A percentile compares a stretch with the other conserved stretches of the same genome.
phyloP scores from a whole-genome alignment of 192 early-diverging fungal species.

The Dissophora ornata region DNA sequence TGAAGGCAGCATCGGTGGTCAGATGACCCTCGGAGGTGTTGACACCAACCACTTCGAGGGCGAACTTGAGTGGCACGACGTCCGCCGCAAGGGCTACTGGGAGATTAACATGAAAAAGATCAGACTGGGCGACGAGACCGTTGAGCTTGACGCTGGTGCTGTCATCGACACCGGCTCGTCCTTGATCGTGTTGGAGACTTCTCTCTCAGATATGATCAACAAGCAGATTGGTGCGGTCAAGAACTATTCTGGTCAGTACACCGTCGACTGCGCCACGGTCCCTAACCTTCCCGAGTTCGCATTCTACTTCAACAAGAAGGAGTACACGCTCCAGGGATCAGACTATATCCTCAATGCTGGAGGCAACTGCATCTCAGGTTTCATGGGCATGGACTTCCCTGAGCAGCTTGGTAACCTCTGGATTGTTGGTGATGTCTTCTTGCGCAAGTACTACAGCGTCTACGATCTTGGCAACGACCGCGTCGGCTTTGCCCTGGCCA shows the following conservation, averaged over 20 bases:
- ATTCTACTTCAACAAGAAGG: slow-evolving; percentile 81
- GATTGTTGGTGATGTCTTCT: slow-evolving; percentile 88
- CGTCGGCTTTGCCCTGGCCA: slow-evolving; percentile 68
- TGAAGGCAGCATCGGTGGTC: slow-evolving; percentile 80
- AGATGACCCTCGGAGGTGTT: slow-evolving; percentile 90
- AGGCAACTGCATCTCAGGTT: slow-evolving; percentile 78
- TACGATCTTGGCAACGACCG: slow-evolving; percentile 78
- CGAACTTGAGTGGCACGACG: slow-evolving; percentile 81
- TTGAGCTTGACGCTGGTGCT: slow-evolving; percentile 77
- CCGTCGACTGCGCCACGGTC: slow-evolving; percentile 81
- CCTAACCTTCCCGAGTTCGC: slow-evolving; percentile 78
- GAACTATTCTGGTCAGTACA: slow-evolving; percentile 91
- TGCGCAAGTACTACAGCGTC: slow-evolving; percentile 84
- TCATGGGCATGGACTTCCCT: slow-evolving; percentile 95
- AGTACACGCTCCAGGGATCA: slow-evolving; percentile 70
- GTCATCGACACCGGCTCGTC: slow-evolving; percentile 96
- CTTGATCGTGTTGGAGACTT: slow-evolving; percentile 81
- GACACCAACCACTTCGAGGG: slow-evolving; percentile 90
- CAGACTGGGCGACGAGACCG: slow-evolving; percentile 79
- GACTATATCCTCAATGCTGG: slow-evolving; percentile 70
- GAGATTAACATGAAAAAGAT: slow-evolving; percentile 89
- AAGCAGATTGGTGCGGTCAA: slow-evolving; percentile 91
- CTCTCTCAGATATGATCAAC: slow-evolving; percentile 91
- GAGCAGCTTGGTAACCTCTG: slow-evolving; percentile 80
- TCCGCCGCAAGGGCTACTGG: slow-evolving; percentile 97